A percentile compares a stretch with the other conserved stretches of the same genome.
Evolutionary conservation across 148 eudicot genomes (phyloP).

Genomic region (Nyssa sinensis): DNA sequence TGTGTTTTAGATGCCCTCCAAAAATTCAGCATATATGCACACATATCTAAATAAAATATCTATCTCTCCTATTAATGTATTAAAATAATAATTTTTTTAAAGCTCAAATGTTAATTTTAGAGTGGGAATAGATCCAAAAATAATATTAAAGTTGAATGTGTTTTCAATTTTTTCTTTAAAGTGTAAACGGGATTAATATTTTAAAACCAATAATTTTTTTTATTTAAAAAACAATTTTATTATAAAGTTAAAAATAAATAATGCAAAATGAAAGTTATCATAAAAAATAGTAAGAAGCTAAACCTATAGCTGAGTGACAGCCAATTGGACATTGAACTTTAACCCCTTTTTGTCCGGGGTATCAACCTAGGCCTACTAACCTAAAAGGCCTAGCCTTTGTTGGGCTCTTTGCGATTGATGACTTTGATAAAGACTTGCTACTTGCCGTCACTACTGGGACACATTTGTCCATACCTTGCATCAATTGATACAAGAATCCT

Average conservation of each 20-base stretch:
- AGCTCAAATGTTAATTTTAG: too few species aligned
- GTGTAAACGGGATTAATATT: too few species aligned
- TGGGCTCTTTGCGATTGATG: constrained; percentile 28
- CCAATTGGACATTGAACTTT: constrained; percentile 11
- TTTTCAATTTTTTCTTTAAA: too few species aligned
- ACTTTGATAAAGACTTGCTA: constrained; percentile 22
- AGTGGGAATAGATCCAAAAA: too few species aligned
- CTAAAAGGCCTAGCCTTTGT: constrained; percentile 8
- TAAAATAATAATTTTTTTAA: too few species aligned
- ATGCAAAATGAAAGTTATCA: background rate
- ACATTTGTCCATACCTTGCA: constrained; percentile 7
- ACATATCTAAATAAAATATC: too few species aligned
- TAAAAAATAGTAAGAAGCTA: constrained; percentile 9
- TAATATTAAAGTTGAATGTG: too few species aligned
- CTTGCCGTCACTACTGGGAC: constrained; percentile 18
- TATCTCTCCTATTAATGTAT: too few species aligned
- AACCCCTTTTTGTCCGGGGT: constrained; percentile 44
- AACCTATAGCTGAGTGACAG: constrained; percentile 2
- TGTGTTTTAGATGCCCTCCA: background rate
- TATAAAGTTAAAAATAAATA: too few species aligned
- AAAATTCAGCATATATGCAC: background rate
- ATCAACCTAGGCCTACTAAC: constrained; percentile 11
- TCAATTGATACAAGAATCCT: constrained; percentile 5
- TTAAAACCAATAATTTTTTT: too few species aligned
- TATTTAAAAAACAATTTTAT: too few species aligned